Evolutionary conservation across 768 basidiomycete species (phyloP), one percentile per base, ranked within the genome.

Genomic region (Tremella mesenterica): DNA sequence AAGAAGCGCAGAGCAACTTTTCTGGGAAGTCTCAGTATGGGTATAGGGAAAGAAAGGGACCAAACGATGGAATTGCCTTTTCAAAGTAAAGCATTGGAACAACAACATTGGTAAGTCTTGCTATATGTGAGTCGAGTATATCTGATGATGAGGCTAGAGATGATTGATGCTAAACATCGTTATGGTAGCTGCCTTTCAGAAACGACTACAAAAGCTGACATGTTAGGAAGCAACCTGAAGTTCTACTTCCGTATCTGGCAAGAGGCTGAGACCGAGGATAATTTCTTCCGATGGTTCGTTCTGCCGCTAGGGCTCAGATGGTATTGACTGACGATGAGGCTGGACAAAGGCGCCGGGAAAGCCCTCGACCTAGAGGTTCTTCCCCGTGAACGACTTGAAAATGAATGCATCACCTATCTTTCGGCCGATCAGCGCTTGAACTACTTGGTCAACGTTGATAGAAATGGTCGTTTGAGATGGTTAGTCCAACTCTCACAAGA

Each of bases 341-440:
- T 85, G 0, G 83, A 85, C 57, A 67, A 74, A 30, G 84, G 83
- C 0, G 78, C 63, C 1, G 84, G 83, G 0, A 81, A 80, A 60
- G 63, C 77, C 18, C 54, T 85, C 1, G 78, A 77, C 1, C 70
- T 84, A 12, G 74, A 76, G n/a, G 80, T 83, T 61, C 82, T 83
- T 59, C 75, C 82, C 5, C 72, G 83, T 20, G 79, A 81, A 52
- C 73, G 77, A 69, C 74, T 85, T 23, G 83, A 85, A 61, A 78
- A 75, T 64, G 83, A 85, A 75, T 80, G 78, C 25, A 61, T 74
- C 54, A 82, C 80, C 18, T 83, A 82, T 63, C 75, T 83, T 1
- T 80, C 80, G 1, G 75, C 76, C 2, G 81, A 83, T 60, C 81
- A 83, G 70, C 73, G 83, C 10, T 70, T 82, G 21, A 85, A 85